Conservation (phyloP, 1,284 basidiomycete genomes). For the Microbotryomycetes sp. region DNA sequence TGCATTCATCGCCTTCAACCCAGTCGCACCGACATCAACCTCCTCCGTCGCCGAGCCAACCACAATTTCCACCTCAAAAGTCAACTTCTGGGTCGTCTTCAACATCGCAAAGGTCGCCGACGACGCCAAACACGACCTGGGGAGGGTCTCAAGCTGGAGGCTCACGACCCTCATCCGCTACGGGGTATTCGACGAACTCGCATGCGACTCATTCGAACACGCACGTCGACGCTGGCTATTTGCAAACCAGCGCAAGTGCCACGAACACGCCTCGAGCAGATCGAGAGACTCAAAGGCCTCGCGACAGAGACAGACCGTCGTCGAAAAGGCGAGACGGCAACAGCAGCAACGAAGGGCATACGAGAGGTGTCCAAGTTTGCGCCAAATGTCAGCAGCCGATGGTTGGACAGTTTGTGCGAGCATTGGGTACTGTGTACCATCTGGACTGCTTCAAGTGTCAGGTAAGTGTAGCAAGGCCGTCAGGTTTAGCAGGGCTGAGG, state of each 20-base stretch:
- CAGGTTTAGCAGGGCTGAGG: background rate
- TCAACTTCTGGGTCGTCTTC: background rate
- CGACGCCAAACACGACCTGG: background rate
- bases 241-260: no score
- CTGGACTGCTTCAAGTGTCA: conserved; percentile 95
- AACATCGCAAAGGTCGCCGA: background rate
- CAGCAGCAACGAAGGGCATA: background rate
- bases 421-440: conserved; percentile 89
- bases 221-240: background rate
- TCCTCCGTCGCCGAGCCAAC: background rate
- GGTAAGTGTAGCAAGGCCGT: conserved; percentile 49
- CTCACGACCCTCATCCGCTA: background rate
- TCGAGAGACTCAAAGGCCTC: no score
- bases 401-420: conserved; percentile 76
- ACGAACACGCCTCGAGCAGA: no score
- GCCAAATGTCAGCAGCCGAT: conserved; percentile 36
- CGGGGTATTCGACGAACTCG: background rate
- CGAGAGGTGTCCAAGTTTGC: conserved; percentile 14
- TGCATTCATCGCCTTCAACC: background rate
- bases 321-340: background rate
- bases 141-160: background rate
- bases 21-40: background rate
- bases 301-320: background rate
- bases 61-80: background rate
- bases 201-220: background rate